Conservation (phyloP, 2,329 filamentous ascomycete species). For the Periglandula ipomoeae region DNA sequence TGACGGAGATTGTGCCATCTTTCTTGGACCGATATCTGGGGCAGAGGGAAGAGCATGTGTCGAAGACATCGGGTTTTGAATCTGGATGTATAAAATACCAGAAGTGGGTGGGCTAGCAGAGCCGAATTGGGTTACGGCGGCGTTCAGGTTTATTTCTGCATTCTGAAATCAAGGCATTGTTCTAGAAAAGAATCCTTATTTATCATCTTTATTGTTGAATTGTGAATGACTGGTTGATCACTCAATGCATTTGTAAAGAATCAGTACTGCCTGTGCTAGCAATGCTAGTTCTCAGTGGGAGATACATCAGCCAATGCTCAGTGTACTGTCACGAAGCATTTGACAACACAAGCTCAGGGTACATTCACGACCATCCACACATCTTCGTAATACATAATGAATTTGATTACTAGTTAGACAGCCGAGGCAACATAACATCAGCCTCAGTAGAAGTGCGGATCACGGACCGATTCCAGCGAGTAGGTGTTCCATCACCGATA, state of each 20-base stretch:
- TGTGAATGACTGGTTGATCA: too few species aligned
- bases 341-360: too few species aligned
- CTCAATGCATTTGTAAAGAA: too few species aligned
- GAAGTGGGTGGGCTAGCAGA: conserved; percentile 17
- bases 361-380: too few species aligned
- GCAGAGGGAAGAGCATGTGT: background rate
- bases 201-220: background rate
- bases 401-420: conserved; percentile 4
- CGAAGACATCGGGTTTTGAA: conserved; percentile 10
- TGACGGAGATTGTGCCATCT: background rate
- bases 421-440: background rate
- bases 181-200: background rate
- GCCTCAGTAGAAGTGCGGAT: background rate
- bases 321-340: too few species aligned
- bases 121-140: conserved; percentile 25
- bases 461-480: background rate
- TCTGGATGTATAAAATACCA: conserved; percentile 29
- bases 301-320: too few species aligned
- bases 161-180: conserved; percentile 5
- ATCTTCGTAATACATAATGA: background rate
- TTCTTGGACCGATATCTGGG: background rate
- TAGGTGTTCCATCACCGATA: background rate
- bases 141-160: conserved; percentile 27
- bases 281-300: too few species aligned
- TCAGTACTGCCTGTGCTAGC: too few species aligned